Evolutionary conservation across 73 alveolate species (phyloP).

Genomic region (Effrenium voratum): DNA sequence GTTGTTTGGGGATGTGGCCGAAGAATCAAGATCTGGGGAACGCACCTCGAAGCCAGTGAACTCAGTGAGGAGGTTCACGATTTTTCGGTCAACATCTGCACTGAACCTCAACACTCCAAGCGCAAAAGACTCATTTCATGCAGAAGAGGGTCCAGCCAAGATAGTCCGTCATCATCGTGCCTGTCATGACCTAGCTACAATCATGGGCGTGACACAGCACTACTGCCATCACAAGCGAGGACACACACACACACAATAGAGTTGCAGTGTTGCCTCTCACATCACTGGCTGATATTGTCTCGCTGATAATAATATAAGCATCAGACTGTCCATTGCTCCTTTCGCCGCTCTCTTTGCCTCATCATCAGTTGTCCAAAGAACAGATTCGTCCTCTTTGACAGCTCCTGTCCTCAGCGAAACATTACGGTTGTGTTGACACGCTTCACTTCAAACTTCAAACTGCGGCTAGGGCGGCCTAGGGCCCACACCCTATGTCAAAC

Average conservation of each 20-base stretch:
- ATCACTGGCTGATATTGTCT: too few species aligned
- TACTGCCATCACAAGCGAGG: too few species aligned
- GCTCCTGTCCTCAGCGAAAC: constrained; percentile 23
- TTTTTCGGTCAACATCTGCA: constrained; percentile 65
- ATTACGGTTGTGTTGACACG: neutral
- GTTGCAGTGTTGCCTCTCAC: neutral
- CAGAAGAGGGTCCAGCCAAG: constrained; percentile 21
- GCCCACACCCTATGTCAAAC: constrained; percentile 14
- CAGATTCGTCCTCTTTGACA: constrained; percentile 58
- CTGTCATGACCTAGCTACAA: constrained; percentile 41
- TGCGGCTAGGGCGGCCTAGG: neutral
- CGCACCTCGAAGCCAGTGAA: constrained; percentile 68
- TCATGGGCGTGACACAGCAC: neutral
- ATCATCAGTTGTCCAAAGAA: constrained; percentile 69
- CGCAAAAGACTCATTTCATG: neutral
- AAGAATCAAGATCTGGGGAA: neutral
- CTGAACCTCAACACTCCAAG: neutral
- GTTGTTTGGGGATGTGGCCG: too few species aligned
- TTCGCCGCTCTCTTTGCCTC: constrained; percentile 79
- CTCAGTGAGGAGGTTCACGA: constrained; percentile 51
- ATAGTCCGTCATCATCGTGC: constrained; percentile 76
- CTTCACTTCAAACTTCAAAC: neutral
- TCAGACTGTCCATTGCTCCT: constrained; percentile 28
- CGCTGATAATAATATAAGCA: neutral
- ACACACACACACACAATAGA: neutral